phyloP scores from a whole-genome alignment of 129 eudicot species.

The Lonicera japonica region DNA sequence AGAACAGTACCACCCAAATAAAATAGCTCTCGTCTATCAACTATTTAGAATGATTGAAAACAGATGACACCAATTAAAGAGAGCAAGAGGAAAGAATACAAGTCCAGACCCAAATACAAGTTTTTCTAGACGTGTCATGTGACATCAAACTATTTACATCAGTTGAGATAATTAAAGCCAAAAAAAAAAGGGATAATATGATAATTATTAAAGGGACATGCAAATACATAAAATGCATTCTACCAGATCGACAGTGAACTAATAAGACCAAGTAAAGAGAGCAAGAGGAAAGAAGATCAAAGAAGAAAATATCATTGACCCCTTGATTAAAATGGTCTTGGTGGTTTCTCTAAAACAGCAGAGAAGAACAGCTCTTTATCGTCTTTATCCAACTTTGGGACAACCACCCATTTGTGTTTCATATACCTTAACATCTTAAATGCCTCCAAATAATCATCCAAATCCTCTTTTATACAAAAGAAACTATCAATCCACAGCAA shows the following conservation, averaged over 20 bases:
- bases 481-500: constrained; percentile 74
- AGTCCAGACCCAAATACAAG: no score
- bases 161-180: no score
- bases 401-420: constrained; percentile 58
- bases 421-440: constrained; percentile 55
- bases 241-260: no score
- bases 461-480: constrained; percentile 65
- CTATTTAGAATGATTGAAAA: no score
- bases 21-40: no score
- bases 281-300: background rate
- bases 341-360: constrained; percentile 72
- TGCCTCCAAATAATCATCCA: constrained; percentile 52
- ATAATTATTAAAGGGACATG: background rate
- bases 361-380: constrained; percentile 63
- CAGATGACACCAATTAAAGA: no score
- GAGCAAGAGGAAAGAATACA: no score
- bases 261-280: background rate
- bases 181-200: no score
- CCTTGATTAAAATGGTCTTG: constrained; percentile 38
- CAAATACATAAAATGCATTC: background rate
- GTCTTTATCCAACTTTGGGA: constrained; percentile 59
- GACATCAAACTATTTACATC: no score
- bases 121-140: no score
- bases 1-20: no score
- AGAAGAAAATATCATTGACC: background rate